Evolutionary conservation across 192 early-diverging fungal genomes (phyloP), one percentile per base, ranked within the genome.

Genomic region (Coemansia sp.): DNA sequence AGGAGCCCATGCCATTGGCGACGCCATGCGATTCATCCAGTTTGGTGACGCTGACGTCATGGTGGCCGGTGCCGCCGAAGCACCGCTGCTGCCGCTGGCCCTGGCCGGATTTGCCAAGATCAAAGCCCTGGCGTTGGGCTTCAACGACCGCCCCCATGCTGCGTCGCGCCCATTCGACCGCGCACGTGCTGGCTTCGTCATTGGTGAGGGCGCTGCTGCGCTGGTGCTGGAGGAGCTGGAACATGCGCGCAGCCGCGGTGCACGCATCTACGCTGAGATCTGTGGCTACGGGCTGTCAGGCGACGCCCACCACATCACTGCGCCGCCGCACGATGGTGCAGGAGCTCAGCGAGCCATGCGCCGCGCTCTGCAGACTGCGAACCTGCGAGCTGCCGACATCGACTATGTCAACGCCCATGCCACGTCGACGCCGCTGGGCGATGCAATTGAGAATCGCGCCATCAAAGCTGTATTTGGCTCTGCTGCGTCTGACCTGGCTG

Each of bases 401-500:
- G 89, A 88, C 47, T 96, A 98, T 72, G 73, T 98, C 17, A 98
- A 98, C 77, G 93, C 94, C 0, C 96, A 98, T 71, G 96, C 96
- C 2, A 98, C 94, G 0, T 90, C 90, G 9, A 98, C 96, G 4
- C 75, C 85, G 37, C 72, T 89, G 61, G 92, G 94, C 21, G 96
- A 98, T 65, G 68, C 85, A 59, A 89, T 92, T 12, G 96, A 98
- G 74, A 91, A 91, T 69, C 58, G 83, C 4, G 94, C 96, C 6
- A 94, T 98, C 50, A 87, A 89, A 61, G 52, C 80, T 2, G 86
- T 96, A 21, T 94, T 96, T 85, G 79, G 74, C 52, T 72, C 51
- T 9, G 54, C 22, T 19, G 52, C 35, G 9, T 9, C 50, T 39
- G 25, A 45, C 1, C 63, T 93, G 3, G 87, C 89, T 6, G 89